Evolutionary conservation across 495 filamentous ascomycete genomes (phyloP), one percentile per base, ranked within the genome.

Genomic region (Cladorrhinum samala): DNA sequence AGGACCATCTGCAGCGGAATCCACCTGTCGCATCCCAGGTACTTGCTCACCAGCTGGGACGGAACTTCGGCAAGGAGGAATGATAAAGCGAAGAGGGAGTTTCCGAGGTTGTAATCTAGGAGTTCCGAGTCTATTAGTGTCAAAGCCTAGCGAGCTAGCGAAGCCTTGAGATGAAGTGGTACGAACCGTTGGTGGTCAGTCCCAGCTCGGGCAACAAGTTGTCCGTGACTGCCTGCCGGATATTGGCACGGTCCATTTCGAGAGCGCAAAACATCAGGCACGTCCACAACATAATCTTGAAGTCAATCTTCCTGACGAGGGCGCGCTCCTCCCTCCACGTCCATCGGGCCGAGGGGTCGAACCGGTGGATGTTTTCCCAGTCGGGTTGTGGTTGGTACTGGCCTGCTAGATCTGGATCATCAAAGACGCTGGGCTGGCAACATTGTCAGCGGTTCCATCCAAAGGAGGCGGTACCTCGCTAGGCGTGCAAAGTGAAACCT

Each of bases 1-100:
- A 75, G 74, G 2, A 88, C 72, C 76, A 90, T 90, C 51, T 91
- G 86, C 39, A 88, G 75, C 0, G 88, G 87, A 58, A 94, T 90
- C 88, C 88, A 92, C 24, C 78, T 73, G 59, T 91, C 87, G 0
- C 87, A 86, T 0, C 89, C 89, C 19, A 64, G 64, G 61, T 80
- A 83, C 67, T 92, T 91, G 16, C 79, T 83, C n/a, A 91, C 67
- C 2, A 91, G 68, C 58, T 91, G 87, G 0, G 87, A 90, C 1
- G 87, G 87, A 11, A 91, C 68, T 60, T 91, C 86, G 0, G 87
- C 84, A 3, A 76, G 68, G 1, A 91, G 68, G 61, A 91, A 90
- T 3, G 67, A 72, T 4, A 87, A 42, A 43, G 77, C 77, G 64
- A 88, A 92, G 33, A 91, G 85, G 2, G 84, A 86, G 59, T 87